phyloP scores from a whole-genome alignment of 345 rosid genomes.

The Populus pruinosa region DNA sequence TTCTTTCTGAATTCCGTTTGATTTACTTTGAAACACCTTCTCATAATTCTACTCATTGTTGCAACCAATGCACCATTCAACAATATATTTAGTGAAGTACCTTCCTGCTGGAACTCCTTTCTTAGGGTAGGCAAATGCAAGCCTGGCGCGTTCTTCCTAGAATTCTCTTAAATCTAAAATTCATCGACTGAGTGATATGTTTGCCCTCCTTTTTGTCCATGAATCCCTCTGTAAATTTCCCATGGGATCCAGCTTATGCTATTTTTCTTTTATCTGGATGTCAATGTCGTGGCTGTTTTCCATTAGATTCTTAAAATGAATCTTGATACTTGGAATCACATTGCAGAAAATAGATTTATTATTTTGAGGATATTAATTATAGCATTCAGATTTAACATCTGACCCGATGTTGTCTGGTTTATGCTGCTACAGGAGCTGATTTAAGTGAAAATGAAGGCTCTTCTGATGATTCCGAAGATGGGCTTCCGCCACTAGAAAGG shows the following conservation, averaged over 20 bases:
- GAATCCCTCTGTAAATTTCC: not conserved
- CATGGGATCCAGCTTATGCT: not conserved
- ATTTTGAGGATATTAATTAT: not conserved
- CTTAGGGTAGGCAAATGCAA: not conserved
- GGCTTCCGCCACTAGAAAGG: constrained; percentile 83
- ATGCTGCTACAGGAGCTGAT: constrained; percentile 20
- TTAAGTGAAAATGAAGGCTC: constrained; percentile 35
- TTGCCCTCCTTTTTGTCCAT: too few species aligned
- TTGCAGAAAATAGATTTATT: not conserved
- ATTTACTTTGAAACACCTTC: not conserved
- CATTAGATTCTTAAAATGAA: not conserved
- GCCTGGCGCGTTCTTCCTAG: not conserved
- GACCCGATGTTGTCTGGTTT: not conserved
- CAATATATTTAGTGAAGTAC: not conserved
- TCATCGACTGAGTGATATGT: not conserved
- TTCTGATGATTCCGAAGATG: constrained; percentile 61
- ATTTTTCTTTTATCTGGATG: not conserved
- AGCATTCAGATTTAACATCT: not conserved
- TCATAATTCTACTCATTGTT: not conserved
- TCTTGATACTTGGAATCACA: not conserved
- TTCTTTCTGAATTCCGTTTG: not conserved
- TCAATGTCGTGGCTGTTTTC: not conserved
- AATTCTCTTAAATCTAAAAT: not conserved
- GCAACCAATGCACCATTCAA: not conserved
- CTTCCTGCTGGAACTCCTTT: not conserved